Evolutionary conservation across 2,329 filamentous ascomycete species (phyloP).

Genomic region (Diaporthe caulivora): DNA sequence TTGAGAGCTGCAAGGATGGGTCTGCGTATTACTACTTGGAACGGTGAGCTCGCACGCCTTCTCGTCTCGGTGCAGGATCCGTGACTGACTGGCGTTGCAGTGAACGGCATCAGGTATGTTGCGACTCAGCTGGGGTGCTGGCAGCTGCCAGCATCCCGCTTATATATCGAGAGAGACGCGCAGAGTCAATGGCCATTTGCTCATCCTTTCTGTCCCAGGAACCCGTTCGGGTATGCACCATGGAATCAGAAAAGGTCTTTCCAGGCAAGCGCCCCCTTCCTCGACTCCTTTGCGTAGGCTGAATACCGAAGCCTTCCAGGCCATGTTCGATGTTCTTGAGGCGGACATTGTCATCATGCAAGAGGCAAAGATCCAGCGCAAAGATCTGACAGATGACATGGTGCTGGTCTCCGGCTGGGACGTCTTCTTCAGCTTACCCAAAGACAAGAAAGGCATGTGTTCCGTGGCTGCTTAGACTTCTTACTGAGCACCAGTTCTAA

Average conservation of each 20-base stretch:
- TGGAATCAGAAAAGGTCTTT: conserved; percentile 81
- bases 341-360: conserved; percentile 96
- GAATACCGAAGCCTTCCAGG: conserved; percentile 55
- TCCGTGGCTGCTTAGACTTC: neutral
- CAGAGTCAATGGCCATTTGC: neutral
- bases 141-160: neutral
- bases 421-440: conserved; percentile 93
- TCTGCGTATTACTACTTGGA: conserved; percentile 88
- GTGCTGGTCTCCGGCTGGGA: conserved; percentile 96
- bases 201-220: conserved; percentile 59
- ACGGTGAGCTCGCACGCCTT: conserved; percentile 67
- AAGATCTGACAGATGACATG: conserved; percentile 95
- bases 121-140: neutral
- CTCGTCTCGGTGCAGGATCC: conserved; percentile 24
- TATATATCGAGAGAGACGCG: conserved; percentile 18
- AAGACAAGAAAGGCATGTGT: conserved; percentile 85
- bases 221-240: conserved; percentile 87
- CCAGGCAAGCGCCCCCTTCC: conserved; percentile 59
- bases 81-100: conserved; percentile 57
- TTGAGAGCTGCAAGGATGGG: conserved; percentile 64
- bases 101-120: conserved; percentile 82
- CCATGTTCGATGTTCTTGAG: conserved; percentile 95
- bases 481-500: conserved; percentile 10
- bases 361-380: conserved; percentile 95
- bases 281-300: neutral